Evolutionary conservation across 345 rosid species (phyloP).

Genomic region (Microcos paniculata): DNA sequence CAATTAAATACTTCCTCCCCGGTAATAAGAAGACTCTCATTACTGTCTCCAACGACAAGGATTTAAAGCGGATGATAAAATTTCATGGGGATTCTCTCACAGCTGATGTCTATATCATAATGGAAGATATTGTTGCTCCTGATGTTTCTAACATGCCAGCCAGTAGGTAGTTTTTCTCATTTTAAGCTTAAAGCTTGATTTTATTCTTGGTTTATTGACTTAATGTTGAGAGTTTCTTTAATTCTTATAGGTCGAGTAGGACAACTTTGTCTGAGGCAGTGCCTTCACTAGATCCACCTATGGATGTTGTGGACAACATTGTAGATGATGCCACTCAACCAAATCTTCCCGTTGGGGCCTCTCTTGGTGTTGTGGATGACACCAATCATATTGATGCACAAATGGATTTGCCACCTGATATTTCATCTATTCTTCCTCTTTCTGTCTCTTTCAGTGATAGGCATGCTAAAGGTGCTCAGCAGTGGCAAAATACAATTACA

Average conservation of each 20-base stretch:
- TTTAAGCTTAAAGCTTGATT: conserved; percentile 7
- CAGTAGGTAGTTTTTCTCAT: conserved; percentile 60
- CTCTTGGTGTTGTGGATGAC: conserved; percentile 46
- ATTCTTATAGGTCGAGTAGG: conserved; percentile 72
- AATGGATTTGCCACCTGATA: conserved; percentile 32
- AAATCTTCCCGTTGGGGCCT: conserved; percentile 30
- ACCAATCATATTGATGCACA: conserved; percentile 37
- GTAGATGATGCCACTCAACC: conserved; percentile 52
- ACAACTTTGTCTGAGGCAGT: conserved; percentile 79
- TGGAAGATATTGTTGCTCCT: conserved; percentile 54
- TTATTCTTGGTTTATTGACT: conserved; percentile 9
- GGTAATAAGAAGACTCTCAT: conserved; percentile 81
- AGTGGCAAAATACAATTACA: conserved; percentile 90
- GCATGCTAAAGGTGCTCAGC: conserved; percentile 71
- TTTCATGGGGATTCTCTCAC: conserved; percentile 58
- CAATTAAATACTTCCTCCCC: conserved; percentile 82
- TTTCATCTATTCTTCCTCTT: conserved; percentile 50
- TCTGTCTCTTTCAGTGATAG: conserved; percentile 48
- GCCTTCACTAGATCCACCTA: conserved; percentile 39
- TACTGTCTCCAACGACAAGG: conserved; percentile 69
- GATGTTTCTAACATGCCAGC: conserved; percentile 80
- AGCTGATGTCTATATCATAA: conserved; percentile 58
- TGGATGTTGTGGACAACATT: conserved; percentile 36
- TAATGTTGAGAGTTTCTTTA: conserved; percentile 16
- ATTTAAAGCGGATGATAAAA: conserved; percentile 58